Conservation (phyloP, 2,329 filamentous ascomycete genomes). For the Aureobasidium sp. region DNA sequence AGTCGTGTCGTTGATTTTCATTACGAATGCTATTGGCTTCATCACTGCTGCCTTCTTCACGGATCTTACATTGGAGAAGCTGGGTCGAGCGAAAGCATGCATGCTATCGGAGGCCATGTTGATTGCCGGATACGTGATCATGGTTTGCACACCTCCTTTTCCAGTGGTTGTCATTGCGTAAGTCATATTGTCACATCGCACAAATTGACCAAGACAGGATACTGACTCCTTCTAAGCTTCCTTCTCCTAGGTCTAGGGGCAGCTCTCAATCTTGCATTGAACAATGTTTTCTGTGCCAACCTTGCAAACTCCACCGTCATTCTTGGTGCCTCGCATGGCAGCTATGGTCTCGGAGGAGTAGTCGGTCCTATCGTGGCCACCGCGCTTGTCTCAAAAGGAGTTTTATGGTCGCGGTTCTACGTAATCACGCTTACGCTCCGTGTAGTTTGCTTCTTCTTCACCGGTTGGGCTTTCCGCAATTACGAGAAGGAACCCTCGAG, state of each 20-base stretch:
- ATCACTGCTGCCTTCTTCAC: constrained; percentile 63
- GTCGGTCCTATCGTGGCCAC: constrained; percentile 69
- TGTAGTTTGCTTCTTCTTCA: constrained; percentile 50
- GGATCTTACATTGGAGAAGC: constrained; percentile 53
- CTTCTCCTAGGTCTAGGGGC: constrained; percentile 55
- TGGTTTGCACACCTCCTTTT: constrained; percentile 65
- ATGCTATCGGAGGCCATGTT: constrained; percentile 53
- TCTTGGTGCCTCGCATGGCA: constrained; percentile 59
- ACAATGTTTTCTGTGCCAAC: constrained; percentile 52
- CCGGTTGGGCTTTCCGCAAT: constrained; percentile 60
- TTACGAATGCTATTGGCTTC: constrained; percentile 70
- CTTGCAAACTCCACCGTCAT: constrained; percentile 46
- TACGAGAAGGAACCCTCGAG: constrained; percentile 57
- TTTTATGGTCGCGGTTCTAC: constrained; percentile 68
- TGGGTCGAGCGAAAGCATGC: constrained; percentile 61
- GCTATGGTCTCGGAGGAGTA: constrained; percentile 47
- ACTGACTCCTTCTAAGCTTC: constrained; percentile 42
- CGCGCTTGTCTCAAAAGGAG: constrained; percentile 55
- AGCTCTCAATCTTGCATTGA: constrained; percentile 47
- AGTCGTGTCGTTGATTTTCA: constrained; percentile 73
- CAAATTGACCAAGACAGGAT: background rate
- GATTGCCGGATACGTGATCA: constrained; percentile 55
- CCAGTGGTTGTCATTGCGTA: constrained; percentile 52
- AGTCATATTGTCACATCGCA: background rate
- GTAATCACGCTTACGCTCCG: constrained; percentile 56